Percentiles rank a stretch among this genome's conserved stretches.
Evolutionary conservation across 306 rosid genomes (phyloP).

Genomic region (Vigna unguiculata): DNA sequence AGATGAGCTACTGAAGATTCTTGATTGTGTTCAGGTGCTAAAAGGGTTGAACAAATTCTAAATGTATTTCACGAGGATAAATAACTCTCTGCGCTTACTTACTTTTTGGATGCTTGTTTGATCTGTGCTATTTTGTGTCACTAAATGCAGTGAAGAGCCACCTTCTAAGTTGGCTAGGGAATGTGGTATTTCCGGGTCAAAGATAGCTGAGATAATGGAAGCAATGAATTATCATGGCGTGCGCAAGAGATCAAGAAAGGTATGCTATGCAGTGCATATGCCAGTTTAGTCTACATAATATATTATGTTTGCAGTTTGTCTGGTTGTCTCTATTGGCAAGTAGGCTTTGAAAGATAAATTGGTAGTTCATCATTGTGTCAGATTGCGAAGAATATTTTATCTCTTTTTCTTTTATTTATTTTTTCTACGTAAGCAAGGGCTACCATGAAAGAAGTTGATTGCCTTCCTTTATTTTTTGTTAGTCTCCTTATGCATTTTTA

Average conservation of each 20-base stretch:
- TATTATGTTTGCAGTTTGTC: not conserved
- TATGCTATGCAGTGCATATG: conserved; percentile 36
- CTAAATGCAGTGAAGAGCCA: conserved; percentile 53
- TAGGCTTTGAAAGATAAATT: conserved; percentile 7
- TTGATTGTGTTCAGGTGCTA: not conserved
- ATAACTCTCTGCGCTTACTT: not conserved
- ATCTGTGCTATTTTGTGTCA: conserved; percentile 6
- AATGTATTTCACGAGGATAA: not conserved
- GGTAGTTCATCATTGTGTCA: conserved; percentile 1
- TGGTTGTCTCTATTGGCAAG: not conserved
- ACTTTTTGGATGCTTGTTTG: conserved; percentile 26
- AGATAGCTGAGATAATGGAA: conserved; percentile 75
- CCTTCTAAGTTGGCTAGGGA: conserved; percentile 64
- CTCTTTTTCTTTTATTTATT: not conserved
- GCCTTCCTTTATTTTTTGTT: not conserved
- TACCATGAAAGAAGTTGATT: not conserved
- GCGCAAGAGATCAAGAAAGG: conserved; percentile 73
- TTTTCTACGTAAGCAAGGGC: not conserved
- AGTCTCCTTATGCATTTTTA: not conserved
- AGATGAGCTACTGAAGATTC: conserved; percentile 2
- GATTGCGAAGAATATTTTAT: not conserved
- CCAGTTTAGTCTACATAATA: not conserved
- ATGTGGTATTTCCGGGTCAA: conserved; percentile 64
- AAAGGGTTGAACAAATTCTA: conserved; percentile 1
- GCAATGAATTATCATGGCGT: conserved; percentile 62